Evolutionary conservation across 164 flowering plant species (phyloP), one percentile per base, ranked within the genome.

Genomic region (Piper longum): DNA sequence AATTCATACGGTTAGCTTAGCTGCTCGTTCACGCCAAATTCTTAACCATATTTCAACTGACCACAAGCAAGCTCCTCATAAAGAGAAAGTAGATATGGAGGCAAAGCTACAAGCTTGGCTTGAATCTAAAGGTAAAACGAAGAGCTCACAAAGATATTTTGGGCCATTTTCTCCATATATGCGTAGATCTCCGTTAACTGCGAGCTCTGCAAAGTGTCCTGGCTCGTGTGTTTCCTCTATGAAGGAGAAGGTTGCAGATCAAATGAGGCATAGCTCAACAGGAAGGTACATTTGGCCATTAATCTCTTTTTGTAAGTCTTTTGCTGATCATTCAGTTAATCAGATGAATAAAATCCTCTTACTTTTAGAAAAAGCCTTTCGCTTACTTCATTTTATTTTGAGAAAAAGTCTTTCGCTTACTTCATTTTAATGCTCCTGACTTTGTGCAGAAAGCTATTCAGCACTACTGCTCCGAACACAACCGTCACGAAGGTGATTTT

Each of bases 121-220:
- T 58, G 96, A 95, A 77, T 87, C 97, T 6, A 95, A 85, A 76
- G 97, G 95, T 45, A 95, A 91, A 77, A 77, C 86, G 26, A 87
- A 81, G 76, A 88, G 82, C 70, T 17, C 72, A 57, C 81, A 78
- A 5, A 79, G 79, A 70, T 58, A 61, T 19, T 79, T 66, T 40
- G 73, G 71, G 56, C 52, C 67, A 56, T 67, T 67, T 57, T 80
- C 95, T 65, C 93, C 93, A 51, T 64, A 62, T 64, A 4, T 59
- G 13, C 67, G 77, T 43, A 84, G 75, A 74, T 80, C 83, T 54
- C 88, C 89, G 19, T 54, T 64, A 66, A 73, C 81, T 66, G 41
- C 63, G 18, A 73, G 75, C 41, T 67, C 82, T 45, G 4, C 71
- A 12, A 83, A 77, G 77, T 85, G 81, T 59, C 67, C 62, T 44